Evolutionary conservation across 2,329 filamentous ascomycete species (phyloP).

Genomic region (Talaromyces amestolkiae): DNA sequence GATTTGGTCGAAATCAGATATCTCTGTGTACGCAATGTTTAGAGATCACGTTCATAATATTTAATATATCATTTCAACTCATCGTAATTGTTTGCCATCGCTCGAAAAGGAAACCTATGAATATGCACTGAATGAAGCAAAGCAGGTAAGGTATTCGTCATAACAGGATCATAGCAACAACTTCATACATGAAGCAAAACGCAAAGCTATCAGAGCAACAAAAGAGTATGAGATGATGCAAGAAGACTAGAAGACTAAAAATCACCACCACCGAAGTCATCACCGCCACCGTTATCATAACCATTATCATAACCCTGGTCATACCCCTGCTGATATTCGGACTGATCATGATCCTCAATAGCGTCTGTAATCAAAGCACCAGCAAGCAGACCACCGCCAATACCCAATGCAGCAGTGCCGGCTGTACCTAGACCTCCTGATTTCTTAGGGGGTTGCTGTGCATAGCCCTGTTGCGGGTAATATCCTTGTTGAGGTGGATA

Average conservation of each 20-base stretch:
- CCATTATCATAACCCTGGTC: slow-evolving; percentile 29
- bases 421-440: slow-evolving; percentile 59
- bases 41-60: no score
- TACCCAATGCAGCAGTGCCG: slow-evolving; percentile 72
- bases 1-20: background rate
- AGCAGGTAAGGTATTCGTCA: background rate
- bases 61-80: background rate
- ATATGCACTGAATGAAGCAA: background rate
- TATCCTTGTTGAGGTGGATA: slow-evolving; percentile 35
- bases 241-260: slow-evolving; percentile 21
- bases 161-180: background rate
- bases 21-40: no score
- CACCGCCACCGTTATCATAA: slow-evolving; percentile 26
- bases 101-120: background rate
- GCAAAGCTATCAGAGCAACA: background rate
- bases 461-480: slow-evolving; percentile 24
- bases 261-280: slow-evolving; percentile 32
- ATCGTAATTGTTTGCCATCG: background rate
- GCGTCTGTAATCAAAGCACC: slow-evolving; percentile 69
- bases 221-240: background rate
- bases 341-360: slow-evolving; percentile 63
- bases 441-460: slow-evolving; percentile 43
- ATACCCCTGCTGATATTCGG: slow-evolving; percentile 44
- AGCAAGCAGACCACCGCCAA: slow-evolving; percentile 77
- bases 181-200: background rate